These are phyloP conservation scores for Luffa aegyptiaca DNA, from an alignment of 306 rosid species.

Conservation along the genomic window DNA sequence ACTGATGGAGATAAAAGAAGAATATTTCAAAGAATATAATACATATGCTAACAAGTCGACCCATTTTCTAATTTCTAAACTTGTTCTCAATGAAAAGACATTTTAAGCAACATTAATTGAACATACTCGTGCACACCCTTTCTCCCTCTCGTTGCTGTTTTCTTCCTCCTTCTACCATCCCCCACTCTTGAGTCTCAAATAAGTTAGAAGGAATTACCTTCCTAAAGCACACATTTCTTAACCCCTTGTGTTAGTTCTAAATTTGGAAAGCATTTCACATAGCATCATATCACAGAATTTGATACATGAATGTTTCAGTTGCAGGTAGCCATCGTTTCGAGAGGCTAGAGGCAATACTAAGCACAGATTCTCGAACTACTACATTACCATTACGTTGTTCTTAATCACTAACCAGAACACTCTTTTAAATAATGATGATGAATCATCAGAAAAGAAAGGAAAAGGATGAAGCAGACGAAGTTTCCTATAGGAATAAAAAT, in stretches of 20 bases:
- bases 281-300: not conserved
- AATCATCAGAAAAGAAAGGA: not conserved
- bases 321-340: not conserved
- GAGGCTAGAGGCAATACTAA: not conserved
- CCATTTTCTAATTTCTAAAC: not conserved
- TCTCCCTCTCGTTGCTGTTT: not conserved
- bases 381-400: not conserved
- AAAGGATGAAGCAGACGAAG: not conserved
- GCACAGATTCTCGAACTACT: not conserved
- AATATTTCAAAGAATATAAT: not conserved
- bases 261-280: not conserved
- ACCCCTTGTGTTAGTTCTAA: not conserved
- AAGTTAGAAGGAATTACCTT: not conserved
- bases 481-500: too few relatives aligned
- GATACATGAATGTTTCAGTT: not conserved
- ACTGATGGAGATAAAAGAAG: not conserved
- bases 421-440: not conserved
- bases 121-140: not conserved
- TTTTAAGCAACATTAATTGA: not conserved
- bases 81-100: not conserved
- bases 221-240: not conserved
- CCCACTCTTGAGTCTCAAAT: not conserved
- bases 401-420: not conserved
- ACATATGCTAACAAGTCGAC: not conserved
- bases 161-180: not conserved